These are phyloP conservation scores for Colletotrichum sp. DNA, from an alignment of 2,329 filamentous ascomycete genomes.

Conservation along the genomic window DNA sequence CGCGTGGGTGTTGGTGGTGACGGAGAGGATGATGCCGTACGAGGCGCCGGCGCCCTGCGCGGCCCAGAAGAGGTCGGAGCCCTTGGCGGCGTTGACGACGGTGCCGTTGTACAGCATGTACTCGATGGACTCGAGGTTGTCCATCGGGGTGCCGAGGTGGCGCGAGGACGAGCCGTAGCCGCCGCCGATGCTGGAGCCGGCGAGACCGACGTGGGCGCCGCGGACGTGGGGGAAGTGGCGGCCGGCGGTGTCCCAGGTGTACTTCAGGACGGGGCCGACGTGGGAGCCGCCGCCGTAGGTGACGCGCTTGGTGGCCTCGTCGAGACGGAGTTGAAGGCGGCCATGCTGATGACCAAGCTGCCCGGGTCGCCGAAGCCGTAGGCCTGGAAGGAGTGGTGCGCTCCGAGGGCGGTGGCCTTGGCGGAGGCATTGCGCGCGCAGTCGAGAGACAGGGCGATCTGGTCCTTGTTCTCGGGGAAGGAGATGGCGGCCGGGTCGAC, in stretches of 20 bases:
- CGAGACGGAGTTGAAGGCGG: slow-evolving; percentile 17
- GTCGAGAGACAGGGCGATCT: slow-evolving; percentile 18
- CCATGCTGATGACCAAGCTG: slow-evolving; percentile 21
- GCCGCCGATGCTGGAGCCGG: slow-evolving; percentile 21
- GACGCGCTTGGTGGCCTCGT: slow-evolving; percentile 11
- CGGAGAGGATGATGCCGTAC: slow-evolving; percentile 19
- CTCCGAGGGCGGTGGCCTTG: slow-evolving; percentile 17
- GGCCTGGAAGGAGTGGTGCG: slow-evolving; percentile 20
- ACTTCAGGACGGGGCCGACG: slow-evolving; percentile 19
- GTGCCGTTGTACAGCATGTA: slow-evolving; percentile 25
- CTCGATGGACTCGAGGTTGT: slow-evolving; percentile 17
- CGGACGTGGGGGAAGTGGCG: slow-evolving; percentile 22
- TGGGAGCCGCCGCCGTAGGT: slow-evolving; percentile 19
- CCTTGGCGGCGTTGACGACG: slow-evolving; percentile 13
- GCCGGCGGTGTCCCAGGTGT: slow-evolving; percentile 19
- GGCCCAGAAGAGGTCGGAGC: slow-evolving; percentile 22
- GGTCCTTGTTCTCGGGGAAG: slow-evolving; percentile 20
- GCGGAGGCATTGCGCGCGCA: slow-evolving; percentile 19
- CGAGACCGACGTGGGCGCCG: slow-evolving; percentile 17
- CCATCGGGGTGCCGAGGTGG: slow-evolving; percentile 21
- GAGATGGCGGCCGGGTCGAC: slow-evolving; percentile 19
- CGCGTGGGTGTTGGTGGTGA: slow-evolving; percentile 19
- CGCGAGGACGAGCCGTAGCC: slow-evolving; percentile 16
- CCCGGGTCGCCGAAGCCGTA: slow-evolving; percentile 21
- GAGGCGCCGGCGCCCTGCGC: slow-evolving; percentile 22